Conservation (phyloP, 1,139 yeast species). For the Taphrina flavorubra region DNA sequence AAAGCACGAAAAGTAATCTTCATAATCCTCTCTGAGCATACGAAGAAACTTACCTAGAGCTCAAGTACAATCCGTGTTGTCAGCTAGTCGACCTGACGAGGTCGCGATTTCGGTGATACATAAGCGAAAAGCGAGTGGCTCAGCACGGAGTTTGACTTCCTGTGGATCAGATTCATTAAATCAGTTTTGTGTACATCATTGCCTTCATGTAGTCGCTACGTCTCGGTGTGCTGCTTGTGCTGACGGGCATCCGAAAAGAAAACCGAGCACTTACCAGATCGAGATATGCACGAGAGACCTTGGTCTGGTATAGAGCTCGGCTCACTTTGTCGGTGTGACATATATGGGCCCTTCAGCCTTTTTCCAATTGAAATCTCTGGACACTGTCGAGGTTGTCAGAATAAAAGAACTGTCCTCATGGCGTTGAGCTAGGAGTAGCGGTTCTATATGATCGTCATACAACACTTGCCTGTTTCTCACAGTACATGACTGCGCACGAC, state of each 20-base stretch:
- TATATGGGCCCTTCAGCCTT: too few species aligned
- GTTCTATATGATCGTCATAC: conserved; percentile 30
- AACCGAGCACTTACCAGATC: not conserved
- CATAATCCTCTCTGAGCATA: conserved; percentile 4
- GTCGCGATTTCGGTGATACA: too few species aligned
- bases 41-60: not conserved
- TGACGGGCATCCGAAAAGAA: not conserved
- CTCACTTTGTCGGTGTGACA: not conserved
- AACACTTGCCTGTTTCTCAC: not conserved
- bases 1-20: conserved; percentile 32
- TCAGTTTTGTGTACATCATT: conserved; percentile 37
- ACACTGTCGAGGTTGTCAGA: conserved; percentile 7
- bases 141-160: conserved; percentile 32
- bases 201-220: not conserved
- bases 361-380: too few species aligned
- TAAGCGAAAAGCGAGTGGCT: conserved; percentile 4
- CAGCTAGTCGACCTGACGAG: too few species aligned
- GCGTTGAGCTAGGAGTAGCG: conserved; percentile 35
- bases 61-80: not conserved
- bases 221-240: not conserved
- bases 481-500: too few species aligned
- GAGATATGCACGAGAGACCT: not conserved
- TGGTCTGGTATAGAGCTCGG: not conserved
- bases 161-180: conserved; percentile 37
- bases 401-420: conserved; percentile 30